Percentiles rank a stretch among this genome's conserved stretches.
These are phyloP conservation scores for Tolypocladium endophyticum DNA, from an alignment of 2,329 filamentous ascomycete species.

Conservation along the genomic window DNA sequence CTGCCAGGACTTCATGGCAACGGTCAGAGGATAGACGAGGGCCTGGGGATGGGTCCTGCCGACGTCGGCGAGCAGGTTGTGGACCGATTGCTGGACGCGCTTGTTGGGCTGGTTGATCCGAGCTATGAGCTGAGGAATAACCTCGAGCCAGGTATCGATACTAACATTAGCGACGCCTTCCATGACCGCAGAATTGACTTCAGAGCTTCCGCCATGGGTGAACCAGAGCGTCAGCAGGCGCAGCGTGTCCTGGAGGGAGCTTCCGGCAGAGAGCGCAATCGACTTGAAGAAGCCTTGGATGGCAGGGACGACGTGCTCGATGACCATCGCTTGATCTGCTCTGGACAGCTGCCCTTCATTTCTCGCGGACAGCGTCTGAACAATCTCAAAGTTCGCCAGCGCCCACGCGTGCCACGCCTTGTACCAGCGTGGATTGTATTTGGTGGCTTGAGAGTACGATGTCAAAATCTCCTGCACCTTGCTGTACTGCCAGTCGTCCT, in stretches of 20 bases:
- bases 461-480: constrained; percentile 79
- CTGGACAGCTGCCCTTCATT: constrained; percentile 40
- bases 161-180: constrained; percentile 88
- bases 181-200: constrained; percentile 80
- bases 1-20: constrained; percentile 90
- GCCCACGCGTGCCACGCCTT: constrained; percentile 99
- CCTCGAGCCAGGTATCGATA: constrained; percentile 96
- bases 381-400: constrained; percentile 94
- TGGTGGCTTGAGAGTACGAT: constrained; percentile 87
- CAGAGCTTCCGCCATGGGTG: constrained; percentile 74
- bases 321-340: constrained; percentile 54
- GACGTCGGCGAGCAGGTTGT: constrained; percentile 84
- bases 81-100: constrained; percentile 79
- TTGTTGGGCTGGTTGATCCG: constrained; percentile 93
- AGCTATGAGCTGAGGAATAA: constrained; percentile 94
- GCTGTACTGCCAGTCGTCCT: constrained; percentile 80
- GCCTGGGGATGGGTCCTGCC: constrained; percentile 92
- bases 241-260: constrained; percentile 90
- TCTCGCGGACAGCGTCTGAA: constrained; percentile 65
- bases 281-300: constrained; percentile 96
- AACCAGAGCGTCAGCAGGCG: constrained; percentile 94
- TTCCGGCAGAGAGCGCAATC: constrained; percentile 81
- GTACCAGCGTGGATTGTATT: constrained; percentile 92
- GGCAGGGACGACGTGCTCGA: constrained; percentile 86
- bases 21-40: constrained; percentile 90